phyloP scores from a whole-genome alignment of 768 basidiomycete species.

The Termitomyces sp. region DNA sequence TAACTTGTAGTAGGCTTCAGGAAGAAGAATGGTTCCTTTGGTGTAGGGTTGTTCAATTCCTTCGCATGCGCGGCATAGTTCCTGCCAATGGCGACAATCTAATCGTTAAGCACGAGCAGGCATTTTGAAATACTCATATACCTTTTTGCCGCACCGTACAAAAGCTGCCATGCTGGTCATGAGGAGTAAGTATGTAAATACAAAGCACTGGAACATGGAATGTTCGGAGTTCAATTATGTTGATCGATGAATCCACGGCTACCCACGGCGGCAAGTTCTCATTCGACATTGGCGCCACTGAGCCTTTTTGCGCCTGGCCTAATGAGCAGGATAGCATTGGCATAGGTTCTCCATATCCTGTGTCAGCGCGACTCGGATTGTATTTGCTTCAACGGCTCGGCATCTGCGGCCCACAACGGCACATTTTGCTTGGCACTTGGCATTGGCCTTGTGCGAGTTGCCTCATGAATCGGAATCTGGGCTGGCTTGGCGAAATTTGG shows the following conservation, averaged over 20 bases:
- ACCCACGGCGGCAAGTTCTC: no score
- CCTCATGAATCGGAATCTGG: slow-evolving; percentile 3
- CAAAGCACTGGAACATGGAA: slow-evolving; percentile 1
- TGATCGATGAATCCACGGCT: slow-evolving; percentile 2
- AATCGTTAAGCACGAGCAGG: background rate
- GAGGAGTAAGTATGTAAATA: background rate
- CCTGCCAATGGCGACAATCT: slow-evolving; percentile 95
- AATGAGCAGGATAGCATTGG: no score
- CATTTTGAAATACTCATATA: slow-evolving; percentile 4
- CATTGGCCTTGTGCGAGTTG: slow-evolving; percentile 4
- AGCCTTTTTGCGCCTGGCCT: background rate
- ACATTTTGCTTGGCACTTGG: slow-evolving; percentile 14
- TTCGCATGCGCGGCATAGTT: slow-evolving; percentile 91
- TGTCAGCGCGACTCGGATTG: no score
- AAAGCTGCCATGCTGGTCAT: slow-evolving; percentile 21
- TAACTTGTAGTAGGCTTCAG: slow-evolving; percentile 95
- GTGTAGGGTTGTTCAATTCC: slow-evolving; percentile 84
- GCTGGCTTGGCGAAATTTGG: slow-evolving; percentile 10
- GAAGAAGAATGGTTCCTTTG: slow-evolving; percentile 98
- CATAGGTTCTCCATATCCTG: background rate
- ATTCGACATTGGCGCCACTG: background rate
- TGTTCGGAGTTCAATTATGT: background rate
- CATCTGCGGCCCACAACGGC: background rate
- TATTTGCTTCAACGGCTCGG: background rate
- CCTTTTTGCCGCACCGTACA: slow-evolving; percentile 32